A percentile compares a stretch with the other conserved stretches of the same genome.
Conservation (phyloP, 306 rosid genomes). For the Abrus precatorius region DNA sequence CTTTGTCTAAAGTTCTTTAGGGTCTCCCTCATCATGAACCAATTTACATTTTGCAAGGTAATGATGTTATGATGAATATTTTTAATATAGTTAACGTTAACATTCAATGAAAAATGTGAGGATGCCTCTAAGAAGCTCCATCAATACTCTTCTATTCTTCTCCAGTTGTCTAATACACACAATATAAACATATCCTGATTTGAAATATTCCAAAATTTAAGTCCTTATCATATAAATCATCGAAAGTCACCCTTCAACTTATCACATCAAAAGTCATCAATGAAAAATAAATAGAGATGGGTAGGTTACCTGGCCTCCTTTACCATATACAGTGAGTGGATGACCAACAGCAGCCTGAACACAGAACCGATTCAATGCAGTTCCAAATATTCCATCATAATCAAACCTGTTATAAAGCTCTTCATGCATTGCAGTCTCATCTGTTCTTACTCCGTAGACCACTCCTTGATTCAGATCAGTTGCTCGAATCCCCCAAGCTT, state of each 20-base stretch:
- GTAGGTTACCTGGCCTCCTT: slow-evolving; percentile 96
- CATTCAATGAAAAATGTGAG: slow-evolving; percentile 33
- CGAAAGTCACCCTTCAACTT: slow-evolving; percentile 22
- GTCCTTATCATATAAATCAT: slow-evolving; percentile 14
- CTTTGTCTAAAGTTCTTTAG: too few relatives aligned
- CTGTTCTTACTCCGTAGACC: slow-evolving; percentile 88
- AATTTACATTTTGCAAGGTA: neutral
- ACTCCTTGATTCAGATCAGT: slow-evolving; percentile 98
- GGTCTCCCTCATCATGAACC: too few relatives aligned
- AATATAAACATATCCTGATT: slow-evolving; percentile 10
- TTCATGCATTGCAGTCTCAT: slow-evolving; percentile 90
- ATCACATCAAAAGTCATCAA: slow-evolving; percentile 36
- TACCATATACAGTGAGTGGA: slow-evolving; percentile 97
- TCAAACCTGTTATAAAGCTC: slow-evolving; percentile 84
- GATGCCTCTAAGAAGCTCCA: neutral
- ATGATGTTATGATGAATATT: neutral
- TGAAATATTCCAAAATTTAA: neutral
- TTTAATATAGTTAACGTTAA: neutral
- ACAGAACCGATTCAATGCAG: slow-evolving; percentile 95
- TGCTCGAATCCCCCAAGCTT: slow-evolving; percentile 99
- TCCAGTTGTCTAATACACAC: slow-evolving; percentile 1
- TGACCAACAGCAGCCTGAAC: slow-evolving; percentile 98
- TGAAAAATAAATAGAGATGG: slow-evolving; percentile 9
- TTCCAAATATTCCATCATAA: slow-evolving; percentile 95
- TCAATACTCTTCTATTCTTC: neutral